Conservation (phyloP, 495 filamentous ascomycete genomes). For the Neurospora intermedia region DNA sequence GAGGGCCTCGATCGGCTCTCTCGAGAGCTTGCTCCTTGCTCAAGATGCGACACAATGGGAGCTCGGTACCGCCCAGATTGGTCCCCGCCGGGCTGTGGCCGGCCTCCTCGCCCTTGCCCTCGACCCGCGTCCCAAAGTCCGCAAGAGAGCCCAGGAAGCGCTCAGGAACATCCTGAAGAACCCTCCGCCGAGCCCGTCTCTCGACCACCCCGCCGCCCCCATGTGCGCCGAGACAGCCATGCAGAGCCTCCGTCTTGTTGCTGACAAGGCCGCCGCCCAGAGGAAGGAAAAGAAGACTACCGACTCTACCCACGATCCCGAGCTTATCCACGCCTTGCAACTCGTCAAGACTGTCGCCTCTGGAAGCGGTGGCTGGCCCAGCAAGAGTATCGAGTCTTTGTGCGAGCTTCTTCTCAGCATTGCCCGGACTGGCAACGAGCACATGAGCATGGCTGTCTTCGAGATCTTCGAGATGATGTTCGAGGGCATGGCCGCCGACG, state of each 20-base stretch:
- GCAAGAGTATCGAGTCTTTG: slow-evolving; percentile 81
- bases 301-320: slow-evolving; percentile 58
- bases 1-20: slow-evolving; percentile 78
- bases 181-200: slow-evolving; percentile 75
- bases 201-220: slow-evolving; percentile 88
- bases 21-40: slow-evolving; percentile 77
- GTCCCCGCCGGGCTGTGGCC: slow-evolving; percentile 79
- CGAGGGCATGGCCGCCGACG: slow-evolving; percentile 66
- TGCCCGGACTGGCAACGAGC: slow-evolving; percentile 80
- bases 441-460: slow-evolving; percentile 89
- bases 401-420: slow-evolving; percentile 84
- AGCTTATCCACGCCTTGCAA: slow-evolving; percentile 82
- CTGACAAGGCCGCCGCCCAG: slow-evolving; percentile 43
- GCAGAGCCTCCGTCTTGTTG: slow-evolving; percentile 59
- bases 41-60: slow-evolving; percentile 86
- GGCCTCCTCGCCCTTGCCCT: slow-evolving; percentile 75
- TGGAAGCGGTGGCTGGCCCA: slow-evolving; percentile 92
- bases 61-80: slow-evolving; percentile 67
- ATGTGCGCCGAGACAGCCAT: slow-evolving; percentile 91
- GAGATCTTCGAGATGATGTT: slow-evolving; percentile 97
- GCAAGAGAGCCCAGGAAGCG: slow-evolving; percentile 89
- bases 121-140: slow-evolving; percentile 87
- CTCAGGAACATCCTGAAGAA: slow-evolving; percentile 69
- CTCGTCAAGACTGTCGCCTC: slow-evolving; percentile 77
- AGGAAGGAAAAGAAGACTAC: slow-evolving; percentile 59